Percentiles rank a stretch among this genome's conserved stretches.
Evolutionary conservation across 208 protist genomes (phyloP).

Genomic region (Acanthamoeba triangularis): DNA sequence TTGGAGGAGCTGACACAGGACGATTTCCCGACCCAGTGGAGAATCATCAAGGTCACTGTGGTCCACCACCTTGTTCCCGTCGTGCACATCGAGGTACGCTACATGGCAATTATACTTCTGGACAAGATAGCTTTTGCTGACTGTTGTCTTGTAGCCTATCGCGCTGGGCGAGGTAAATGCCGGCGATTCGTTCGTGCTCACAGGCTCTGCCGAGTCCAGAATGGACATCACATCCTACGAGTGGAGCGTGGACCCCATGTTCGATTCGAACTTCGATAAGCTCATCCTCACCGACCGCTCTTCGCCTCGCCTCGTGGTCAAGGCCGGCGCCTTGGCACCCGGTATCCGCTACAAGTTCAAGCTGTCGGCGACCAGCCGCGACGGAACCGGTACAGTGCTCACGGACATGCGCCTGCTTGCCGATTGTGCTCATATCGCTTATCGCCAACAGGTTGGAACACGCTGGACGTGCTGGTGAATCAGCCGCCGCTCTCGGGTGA

Average conservation of each 20-base stretch:
- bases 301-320: constrained; percentile 17
- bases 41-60: background rate
- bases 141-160: background rate
- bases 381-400: constrained; percentile 46
- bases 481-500: constrained; percentile 70
- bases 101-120: background rate
- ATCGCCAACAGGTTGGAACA: constrained; percentile 31
- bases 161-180: constrained; percentile 41
- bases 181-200: constrained; percentile 32
- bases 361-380: constrained; percentile 40
- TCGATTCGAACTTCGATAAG: background rate
- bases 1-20: constrained; percentile 15
- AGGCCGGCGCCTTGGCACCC: background rate
- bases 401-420: background rate
- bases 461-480: constrained; percentile 70
- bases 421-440: background rate
- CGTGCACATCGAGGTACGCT: constrained; percentile 48
- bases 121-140: background rate
- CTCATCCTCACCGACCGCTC: constrained; percentile 19
- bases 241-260: constrained; percentile 68
- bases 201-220: constrained; percentile 11
- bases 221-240: constrained; percentile 37
- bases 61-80: constrained; percentile 8
- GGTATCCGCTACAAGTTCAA: constrained; percentile 76
- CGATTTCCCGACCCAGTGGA: constrained; percentile 25